These are phyloP conservation scores for Lactarius psammicola DNA, from an alignment of 768 basidiomycete genomes.

Conservation along the genomic window DNA sequence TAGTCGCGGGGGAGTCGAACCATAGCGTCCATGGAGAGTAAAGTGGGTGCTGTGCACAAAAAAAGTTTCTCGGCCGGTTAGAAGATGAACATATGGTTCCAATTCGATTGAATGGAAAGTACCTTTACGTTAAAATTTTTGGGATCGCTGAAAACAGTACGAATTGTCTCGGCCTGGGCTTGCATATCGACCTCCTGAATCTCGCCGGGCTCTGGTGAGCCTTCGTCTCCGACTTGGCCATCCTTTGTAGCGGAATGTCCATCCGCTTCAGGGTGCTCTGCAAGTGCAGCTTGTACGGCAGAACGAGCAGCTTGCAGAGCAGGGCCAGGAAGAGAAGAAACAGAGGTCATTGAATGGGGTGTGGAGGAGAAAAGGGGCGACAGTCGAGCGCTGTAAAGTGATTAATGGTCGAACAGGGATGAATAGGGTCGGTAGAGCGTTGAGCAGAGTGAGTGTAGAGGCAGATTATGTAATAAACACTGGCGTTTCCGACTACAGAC, in stretches of 20 bases:
- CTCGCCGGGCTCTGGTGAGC: constrained; percentile 68
- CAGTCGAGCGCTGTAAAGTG: neutral
- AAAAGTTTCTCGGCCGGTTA: neutral
- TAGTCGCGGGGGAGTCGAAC: constrained; percentile 95
- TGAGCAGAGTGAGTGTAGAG: neutral
- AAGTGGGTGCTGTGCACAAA: constrained; percentile 70
- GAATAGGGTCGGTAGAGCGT: neutral
- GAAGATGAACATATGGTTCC: neutral
- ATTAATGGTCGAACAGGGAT: neutral
- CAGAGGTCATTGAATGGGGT: constrained; percentile 34
- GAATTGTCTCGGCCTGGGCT: constrained; percentile 75
- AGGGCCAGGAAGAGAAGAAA: constrained; percentile 56
- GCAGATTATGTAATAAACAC: neutral
- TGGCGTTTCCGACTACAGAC: neutral
- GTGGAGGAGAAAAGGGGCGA: neutral
- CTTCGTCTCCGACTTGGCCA: constrained; percentile 36
- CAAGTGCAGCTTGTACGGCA: constrained; percentile 71
- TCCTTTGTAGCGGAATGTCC: constrained; percentile 30
- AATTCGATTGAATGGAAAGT: constrained; percentile 17
- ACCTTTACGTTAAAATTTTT: constrained; percentile 97
- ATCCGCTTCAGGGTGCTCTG: constrained; percentile 47
- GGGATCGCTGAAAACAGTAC: constrained; percentile 92
- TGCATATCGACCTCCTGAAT: constrained; percentile 86
- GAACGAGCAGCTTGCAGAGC: constrained; percentile 79
- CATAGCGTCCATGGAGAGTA: constrained; percentile 96